Evolutionary conservation across 1,139 yeast species (phyloP).

Genomic region (Zygosaccharomyces sapae): DNA sequence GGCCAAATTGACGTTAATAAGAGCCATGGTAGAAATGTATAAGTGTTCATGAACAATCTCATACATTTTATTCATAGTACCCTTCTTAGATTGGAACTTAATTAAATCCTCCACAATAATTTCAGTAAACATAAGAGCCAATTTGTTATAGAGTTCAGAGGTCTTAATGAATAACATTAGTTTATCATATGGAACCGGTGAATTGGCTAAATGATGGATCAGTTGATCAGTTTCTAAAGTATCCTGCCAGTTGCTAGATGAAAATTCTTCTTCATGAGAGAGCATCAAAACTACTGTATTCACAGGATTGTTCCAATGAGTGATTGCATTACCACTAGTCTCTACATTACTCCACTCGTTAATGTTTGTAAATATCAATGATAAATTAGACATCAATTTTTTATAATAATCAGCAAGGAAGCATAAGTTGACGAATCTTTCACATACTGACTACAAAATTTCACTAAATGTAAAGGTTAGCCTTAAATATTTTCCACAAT

Average conservation of each 20-base stretch:
- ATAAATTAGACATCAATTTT: constrained; percentile 51
- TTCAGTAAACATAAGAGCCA: constrained; percentile 41
- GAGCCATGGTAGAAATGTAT: constrained; percentile 34
- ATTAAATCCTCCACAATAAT: constrained; percentile 53
- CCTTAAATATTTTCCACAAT: constrained; percentile 27
- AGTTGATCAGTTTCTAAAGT: constrained; percentile 14
- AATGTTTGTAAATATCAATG: constrained; percentile 45
- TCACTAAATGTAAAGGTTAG: constrained; percentile 29
- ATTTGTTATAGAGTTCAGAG: constrained; percentile 22
- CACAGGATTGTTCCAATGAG: constrained; percentile 42
- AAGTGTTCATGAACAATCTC: constrained; percentile 31
- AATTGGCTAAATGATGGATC: constrained; percentile 17
- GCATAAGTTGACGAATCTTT: constrained; percentile 17
- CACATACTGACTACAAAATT: constrained; percentile 18
- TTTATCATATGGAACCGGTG: constrained; percentile 24
- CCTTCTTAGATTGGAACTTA: constrained; percentile 30
- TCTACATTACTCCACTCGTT: constrained; percentile 21
- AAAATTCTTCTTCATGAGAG: constrained; percentile 16
- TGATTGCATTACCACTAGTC: constrained; percentile 8
- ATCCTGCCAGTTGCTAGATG: constrained; percentile 14
- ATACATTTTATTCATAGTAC: constrained; percentile 27
- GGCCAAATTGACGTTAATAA: constrained; percentile 29
- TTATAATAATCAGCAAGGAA: constrained; percentile 38
- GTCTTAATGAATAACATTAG: constrained; percentile 29
- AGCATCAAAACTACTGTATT: constrained; percentile 33